Conservation (phyloP, 495 filamentous ascomycete species). For the Monascus purpureus region DNA sequence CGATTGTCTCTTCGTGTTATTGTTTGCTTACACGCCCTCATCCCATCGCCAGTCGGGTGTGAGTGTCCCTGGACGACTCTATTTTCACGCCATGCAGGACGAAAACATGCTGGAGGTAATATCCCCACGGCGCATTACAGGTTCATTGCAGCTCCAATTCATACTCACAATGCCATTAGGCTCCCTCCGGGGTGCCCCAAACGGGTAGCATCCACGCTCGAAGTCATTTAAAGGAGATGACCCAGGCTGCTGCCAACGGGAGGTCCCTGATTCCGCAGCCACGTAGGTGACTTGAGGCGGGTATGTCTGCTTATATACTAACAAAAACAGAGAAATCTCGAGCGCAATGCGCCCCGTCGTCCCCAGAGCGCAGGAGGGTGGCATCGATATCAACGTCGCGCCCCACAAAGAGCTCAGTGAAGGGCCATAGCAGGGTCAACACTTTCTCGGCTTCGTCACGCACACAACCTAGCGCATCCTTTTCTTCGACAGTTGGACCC, state of each 20-base stretch:
- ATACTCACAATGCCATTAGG: no score
- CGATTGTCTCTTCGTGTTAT: background rate
- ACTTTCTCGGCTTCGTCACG: slow-evolving; percentile 35
- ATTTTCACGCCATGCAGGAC: slow-evolving; percentile 18
- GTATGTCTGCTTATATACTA: slow-evolving; percentile 1
- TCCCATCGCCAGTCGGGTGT: no score
- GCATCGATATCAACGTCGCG: slow-evolving; percentile 16
- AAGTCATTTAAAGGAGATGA: slow-evolving; percentile 38
- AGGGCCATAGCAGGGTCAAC: slow-evolving; percentile 25
- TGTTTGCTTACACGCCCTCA: no score
- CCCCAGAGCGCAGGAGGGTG: slow-evolving; percentile 22
- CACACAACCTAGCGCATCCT: slow-evolving; percentile 31
- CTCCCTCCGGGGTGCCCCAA: no score
- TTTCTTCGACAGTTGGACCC: slow-evolving; percentile 43
- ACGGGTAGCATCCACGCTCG: slow-evolving; percentile 21
- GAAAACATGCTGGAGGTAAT: slow-evolving; percentile 15
- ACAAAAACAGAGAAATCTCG: slow-evolving; percentile 44
- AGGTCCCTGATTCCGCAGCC: slow-evolving; percentile 41
- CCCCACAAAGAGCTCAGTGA: slow-evolving; percentile 19
- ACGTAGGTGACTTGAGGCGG: background rate
- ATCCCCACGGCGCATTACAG: background rate
- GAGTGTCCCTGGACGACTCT: no score
- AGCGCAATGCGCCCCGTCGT: slow-evolving; percentile 39
- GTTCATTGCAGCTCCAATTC: no score
- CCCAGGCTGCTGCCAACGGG: slow-evolving; percentile 54